Percentiles rank a stretch among this genome's conserved stretches.
Evolutionary conservation across 2,329 filamentous ascomycete species (phyloP).

Genomic region (Fusarium lyarnte): DNA sequence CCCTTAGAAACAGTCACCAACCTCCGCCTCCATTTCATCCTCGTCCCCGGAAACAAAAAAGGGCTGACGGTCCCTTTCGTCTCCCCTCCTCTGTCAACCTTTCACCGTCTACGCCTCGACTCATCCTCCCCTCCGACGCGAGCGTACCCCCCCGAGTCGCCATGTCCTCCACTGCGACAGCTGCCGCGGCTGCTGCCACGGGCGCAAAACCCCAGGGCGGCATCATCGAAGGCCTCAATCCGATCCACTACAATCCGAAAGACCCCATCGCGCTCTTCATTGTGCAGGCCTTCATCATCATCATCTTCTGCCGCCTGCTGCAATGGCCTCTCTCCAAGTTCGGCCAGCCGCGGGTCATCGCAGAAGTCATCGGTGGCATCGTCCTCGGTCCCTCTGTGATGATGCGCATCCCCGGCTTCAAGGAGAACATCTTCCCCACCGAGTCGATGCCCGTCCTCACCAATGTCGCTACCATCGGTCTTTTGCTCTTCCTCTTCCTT

Average conservation of each 20-base stretch:
- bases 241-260: constrained; percentile 72
- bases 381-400: constrained; percentile 87
- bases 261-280: constrained; percentile 69
- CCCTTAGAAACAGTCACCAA: not conserved
- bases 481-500: constrained; percentile 87
- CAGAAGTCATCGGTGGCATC: constrained; percentile 86
- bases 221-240: constrained; percentile 76
- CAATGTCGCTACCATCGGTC: constrained; percentile 82
- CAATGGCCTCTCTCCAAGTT: constrained; percentile 82
- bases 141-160: not conserved
- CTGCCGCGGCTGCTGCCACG: constrained; percentile 41
- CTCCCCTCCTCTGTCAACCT: not conserved
- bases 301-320: constrained; percentile 62
- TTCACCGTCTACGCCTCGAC: not conserved
- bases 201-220: constrained; percentile 61
- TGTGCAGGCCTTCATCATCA: constrained; percentile 54
- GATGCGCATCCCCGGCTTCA: constrained; percentile 85
- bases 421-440: constrained; percentile 77
- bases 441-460: constrained; percentile 79
- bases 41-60: not conserved
- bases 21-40: not conserved
- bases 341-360: constrained; percentile 83
- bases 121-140: not conserved
- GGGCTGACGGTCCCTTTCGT: not conserved
- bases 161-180: constrained; percentile 13